These are phyloP conservation scores for Luvunga scandens DNA, from an alignment of 345 rosid genomes.

Conservation along the genomic window DNA sequence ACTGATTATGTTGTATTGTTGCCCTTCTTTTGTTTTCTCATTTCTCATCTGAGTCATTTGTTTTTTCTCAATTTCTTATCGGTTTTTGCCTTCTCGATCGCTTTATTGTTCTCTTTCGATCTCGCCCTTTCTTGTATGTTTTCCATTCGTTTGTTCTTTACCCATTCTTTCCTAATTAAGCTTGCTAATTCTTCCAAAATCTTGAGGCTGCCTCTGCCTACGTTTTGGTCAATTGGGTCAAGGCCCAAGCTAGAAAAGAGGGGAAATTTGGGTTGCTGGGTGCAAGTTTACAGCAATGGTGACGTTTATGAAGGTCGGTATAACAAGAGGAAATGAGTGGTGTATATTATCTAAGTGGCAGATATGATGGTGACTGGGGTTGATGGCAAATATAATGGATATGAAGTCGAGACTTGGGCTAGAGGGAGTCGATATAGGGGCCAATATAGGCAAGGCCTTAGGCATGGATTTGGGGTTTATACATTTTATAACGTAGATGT, in stretches of 20 bases:
- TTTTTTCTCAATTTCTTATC: too few relatives aligned
- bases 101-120: slow-evolving; percentile 65
- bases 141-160: slow-evolving; percentile 64
- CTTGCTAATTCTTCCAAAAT: slow-evolving; percentile 31
- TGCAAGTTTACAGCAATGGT: slow-evolving; percentile 76
- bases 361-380: slow-evolving; percentile 89
- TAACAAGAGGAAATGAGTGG: slow-evolving; percentile 84
- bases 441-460: slow-evolving; percentile 77
- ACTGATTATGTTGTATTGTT: too few relatives aligned
- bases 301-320: slow-evolving; percentile 90
- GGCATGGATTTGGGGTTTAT: slow-evolving; percentile 83
- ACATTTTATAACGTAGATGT: slow-evolving; percentile 90
- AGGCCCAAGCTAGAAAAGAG: slow-evolving; percentile 59
- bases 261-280: slow-evolving; percentile 81
- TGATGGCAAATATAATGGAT: slow-evolving; percentile 86
- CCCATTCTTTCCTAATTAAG: slow-evolving; percentile 80
- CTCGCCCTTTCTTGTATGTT: slow-evolving; percentile 77
- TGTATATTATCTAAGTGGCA: slow-evolving; percentile 79
- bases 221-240: slow-evolving; percentile 93
- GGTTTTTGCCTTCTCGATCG: too few relatives aligned
- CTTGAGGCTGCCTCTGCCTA: slow-evolving; percentile 50
- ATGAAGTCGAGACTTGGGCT: slow-evolving; percentile 94
- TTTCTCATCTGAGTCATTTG: too few relatives aligned
- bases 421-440: slow-evolving; percentile 90
- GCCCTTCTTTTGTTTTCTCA: too few relatives aligned